Base-by-base conservation (phyloP, 2,329 filamentous ascomycete genomes). In the Arthrobotrys musiformis region DNA sequence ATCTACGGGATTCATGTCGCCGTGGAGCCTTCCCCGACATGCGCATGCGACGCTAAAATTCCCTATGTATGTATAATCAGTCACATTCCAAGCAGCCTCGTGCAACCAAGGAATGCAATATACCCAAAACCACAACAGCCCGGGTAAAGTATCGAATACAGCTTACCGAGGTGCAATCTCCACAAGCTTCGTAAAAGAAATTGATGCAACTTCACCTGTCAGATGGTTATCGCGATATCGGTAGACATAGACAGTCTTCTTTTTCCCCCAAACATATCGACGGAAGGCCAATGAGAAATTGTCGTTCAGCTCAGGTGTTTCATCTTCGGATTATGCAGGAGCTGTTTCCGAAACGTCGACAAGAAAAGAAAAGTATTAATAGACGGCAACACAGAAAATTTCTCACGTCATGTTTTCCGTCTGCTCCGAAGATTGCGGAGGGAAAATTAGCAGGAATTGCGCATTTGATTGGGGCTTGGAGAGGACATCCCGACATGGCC, bases 321-420 rank as follows among this genome's bases (percentile, higher is more conserved):
- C 70, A 63, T 63, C 58, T n/a, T 70, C 37, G 42, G 56, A 61
- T 69, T 75, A 75, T 75, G 70, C 63, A 72, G 60, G 68, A 60
- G 68, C 22, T 44, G 69, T 54, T 48, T 66, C 40, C 48, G 61
- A 73, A 67, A 73, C 60, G 52, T 58, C 54, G 54, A 28, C 64
- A 54, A 63, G 33, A 44, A 44, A 58, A 40, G 33, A 58, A 58
- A 70, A 70, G 17, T 72, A 72, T 72, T 72, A 72, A 64, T 72
- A 72, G 68, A 72, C 48, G 56, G 46, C 68, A 72, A 63, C 66
- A 44, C 66, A 70, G 44, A 35, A 26, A 48, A 26, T 42, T 46
- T 46, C 42, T 30, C 37, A 35, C 26, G 26, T 60, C 35, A 37
- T 22, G 30, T 50, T 60, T 28, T 44, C 58, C 58, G 24, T 46